Base-by-base conservation (phyloP, 176 grass and related monocot genomes). In the Triticum monococcum region DNA sequence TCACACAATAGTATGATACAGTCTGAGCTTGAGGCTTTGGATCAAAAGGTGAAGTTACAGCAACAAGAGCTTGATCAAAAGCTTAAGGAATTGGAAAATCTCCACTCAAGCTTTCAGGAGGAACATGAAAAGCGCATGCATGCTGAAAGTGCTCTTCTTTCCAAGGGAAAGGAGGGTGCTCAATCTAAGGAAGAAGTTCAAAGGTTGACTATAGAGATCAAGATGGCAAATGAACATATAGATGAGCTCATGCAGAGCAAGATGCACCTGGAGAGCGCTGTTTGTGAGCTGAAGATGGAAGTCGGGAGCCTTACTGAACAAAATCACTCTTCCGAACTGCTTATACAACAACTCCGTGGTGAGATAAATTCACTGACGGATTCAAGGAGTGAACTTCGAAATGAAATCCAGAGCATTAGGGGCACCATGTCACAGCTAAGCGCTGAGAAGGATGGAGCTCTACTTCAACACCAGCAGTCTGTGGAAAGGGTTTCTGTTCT, bases 51-150 rank as follows among this genome's bases (percentile, higher is more conserved):
- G 40, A 95, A 88, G 72, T 80, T 87, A 75, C 88, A 92, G 20
- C 92, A 97, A 66, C 72, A 91, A 86, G 92, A 96, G 80, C 75
- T 94, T 73, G 79, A 91, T 50, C 56, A 94, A 79, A 96, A 90
- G 35, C 65, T 85, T 46, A 84, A 91, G 48, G 88, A 99, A 84
- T 74, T 89, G 74, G 89, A 88, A 80, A 87, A 72, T 71, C 82
- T 94, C 69, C 77, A 74, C 11, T 87, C 75, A 67, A 89, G 71
- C 80, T 85, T 94, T 72, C 71, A 91, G 81, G 84, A 93, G 64
- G 87, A 91, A 85, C 68, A 84, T 40, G 81, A 89, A 61, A 88
- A 80, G 80, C 89, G 84, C n/a, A 24, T 83, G 41, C 78, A 88
- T 56, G 81, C 89, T 89, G 94, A 95, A 84, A 85, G 32, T 84